phyloP scores from a whole-genome alignment of 805 yeast genomes.

The Candida corydali region DNA sequence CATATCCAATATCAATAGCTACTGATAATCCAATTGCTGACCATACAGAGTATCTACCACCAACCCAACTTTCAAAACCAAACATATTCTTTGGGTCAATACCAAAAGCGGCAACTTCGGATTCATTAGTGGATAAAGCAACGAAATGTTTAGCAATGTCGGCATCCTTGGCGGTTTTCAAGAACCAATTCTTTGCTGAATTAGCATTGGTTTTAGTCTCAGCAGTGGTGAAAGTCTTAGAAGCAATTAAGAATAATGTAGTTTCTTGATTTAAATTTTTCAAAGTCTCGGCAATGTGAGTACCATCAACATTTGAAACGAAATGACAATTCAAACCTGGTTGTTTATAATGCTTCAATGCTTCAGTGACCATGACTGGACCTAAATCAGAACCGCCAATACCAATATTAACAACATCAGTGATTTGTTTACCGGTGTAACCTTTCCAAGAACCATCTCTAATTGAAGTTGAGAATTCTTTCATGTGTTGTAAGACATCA shows the following conservation, averaged over 20 bases:
- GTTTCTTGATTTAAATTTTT: slow-evolving; percentile 81
- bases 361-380: slow-evolving; percentile 99
- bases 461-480: slow-evolving; percentile 85
- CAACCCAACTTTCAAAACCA: slow-evolving; percentile 98
- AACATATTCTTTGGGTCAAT: slow-evolving; percentile 98
- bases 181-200: slow-evolving; percentile 93
- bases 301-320: slow-evolving; percentile 98
- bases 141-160: slow-evolving; percentile 96
- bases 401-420: slow-evolving; percentile 95
- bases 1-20: slow-evolving; percentile 92
- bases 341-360: slow-evolving; percentile 83
- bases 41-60: slow-evolving; percentile 99
- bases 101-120: slow-evolving; percentile 90
- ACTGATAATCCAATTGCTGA: slow-evolving; percentile 96
- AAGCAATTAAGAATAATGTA: slow-evolving; percentile 86
- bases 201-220: slow-evolving; percentile 96
- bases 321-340: slow-evolving; percentile 78
- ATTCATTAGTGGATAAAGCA: slow-evolving; percentile 91
- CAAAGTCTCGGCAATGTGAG: slow-evolving; percentile 90
- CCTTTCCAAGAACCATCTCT: slow-evolving; percentile 97
- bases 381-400: slow-evolving; percentile 99
- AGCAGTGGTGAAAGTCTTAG: slow-evolving; percentile 98
- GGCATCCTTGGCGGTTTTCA: slow-evolving; percentile 59
- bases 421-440: slow-evolving; percentile 90
- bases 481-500: slow-evolving; percentile 90